A percentile compares a stretch with the other conserved stretches of the same genome.
Evolutionary conservation across 73 alveolate species (phyloP).

Genomic region (Tetrahymena elliotti): DNA sequence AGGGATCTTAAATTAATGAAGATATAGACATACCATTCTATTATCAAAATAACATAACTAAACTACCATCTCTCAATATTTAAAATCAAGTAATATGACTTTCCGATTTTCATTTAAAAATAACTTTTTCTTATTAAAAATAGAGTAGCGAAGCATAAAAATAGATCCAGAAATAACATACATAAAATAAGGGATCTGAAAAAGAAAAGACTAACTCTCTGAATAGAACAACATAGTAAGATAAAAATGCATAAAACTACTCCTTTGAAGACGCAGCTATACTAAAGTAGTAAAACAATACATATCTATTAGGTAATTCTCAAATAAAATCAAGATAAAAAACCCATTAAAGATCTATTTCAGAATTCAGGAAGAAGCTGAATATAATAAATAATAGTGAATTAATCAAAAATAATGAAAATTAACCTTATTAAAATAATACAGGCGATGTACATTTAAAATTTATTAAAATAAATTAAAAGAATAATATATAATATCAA

Average conservation of each 20-base stretch:
- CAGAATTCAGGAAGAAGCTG: neutral
- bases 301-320: neutral
- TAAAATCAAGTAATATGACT: neutral
- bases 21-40: neutral
- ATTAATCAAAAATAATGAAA: neutral
- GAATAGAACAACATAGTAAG: neutral
- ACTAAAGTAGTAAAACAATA: neutral
- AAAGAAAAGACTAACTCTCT: neutral
- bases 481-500: neutral
- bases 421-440: neutral
- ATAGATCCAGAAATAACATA: neutral
- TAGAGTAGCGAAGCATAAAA: neutral
- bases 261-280: neutral
- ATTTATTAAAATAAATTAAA: neutral
- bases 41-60: neutral
- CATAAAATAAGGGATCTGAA: neutral
- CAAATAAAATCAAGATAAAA: neutral
- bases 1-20: neutral
- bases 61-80: neutral
- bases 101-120: too few species aligned
- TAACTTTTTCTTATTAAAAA: too few species aligned
- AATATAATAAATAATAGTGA: neutral
- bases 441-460: neutral
- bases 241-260: neutral
- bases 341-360: neutral